Evolutionary conservation across 768 basidiomycete species (phyloP).

Genomic region (Kwoniella mangroviensis): DNA sequence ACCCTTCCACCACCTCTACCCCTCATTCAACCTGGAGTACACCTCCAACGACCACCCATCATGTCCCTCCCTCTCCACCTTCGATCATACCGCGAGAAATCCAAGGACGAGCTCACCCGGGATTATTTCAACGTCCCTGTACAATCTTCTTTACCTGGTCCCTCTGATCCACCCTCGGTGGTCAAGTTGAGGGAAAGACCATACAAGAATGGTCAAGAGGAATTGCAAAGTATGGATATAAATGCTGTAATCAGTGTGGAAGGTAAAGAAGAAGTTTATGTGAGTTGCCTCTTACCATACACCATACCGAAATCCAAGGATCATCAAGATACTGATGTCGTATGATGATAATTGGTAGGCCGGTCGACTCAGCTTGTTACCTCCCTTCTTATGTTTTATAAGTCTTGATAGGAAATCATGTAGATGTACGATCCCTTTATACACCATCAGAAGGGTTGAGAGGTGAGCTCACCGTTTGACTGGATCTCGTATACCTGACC

Average conservation of each 20-base stretch:
- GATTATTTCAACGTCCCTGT: slow-evolving; percentile 85
- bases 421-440: slow-evolving; percentile 86
- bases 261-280: slow-evolving; percentile 89
- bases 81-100: slow-evolving; percentile 88
- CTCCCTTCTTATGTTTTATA: slow-evolving; percentile 86
- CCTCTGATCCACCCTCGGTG: slow-evolving; percentile 34
- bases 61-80: slow-evolving; percentile 65
- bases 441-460: slow-evolving; percentile 90
- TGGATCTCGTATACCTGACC: not conserved
- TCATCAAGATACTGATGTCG: not conserved
- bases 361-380: slow-evolving; percentile 83
- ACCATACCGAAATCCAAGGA: not conserved
- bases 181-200: slow-evolving; percentile 41
- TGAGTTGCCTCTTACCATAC: slow-evolving; percentile 61
- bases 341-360: slow-evolving; percentile 63
- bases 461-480: slow-evolving; percentile 57
- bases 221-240: slow-evolving; percentile 70
- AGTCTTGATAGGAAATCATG: slow-evolving; percentile 92
- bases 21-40: not conserved
- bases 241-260: slow-evolving; percentile 84
- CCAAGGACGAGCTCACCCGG: slow-evolving; percentile 80
- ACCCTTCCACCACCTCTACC: not conserved
- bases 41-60: slow-evolving; percentile 3
- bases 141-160: slow-evolving; percentile 36
- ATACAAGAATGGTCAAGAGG: slow-evolving; percentile 22